Conservation (phyloP, 768 basidiomycete genomes). For the Neoboletus brunneissimus region DNA sequence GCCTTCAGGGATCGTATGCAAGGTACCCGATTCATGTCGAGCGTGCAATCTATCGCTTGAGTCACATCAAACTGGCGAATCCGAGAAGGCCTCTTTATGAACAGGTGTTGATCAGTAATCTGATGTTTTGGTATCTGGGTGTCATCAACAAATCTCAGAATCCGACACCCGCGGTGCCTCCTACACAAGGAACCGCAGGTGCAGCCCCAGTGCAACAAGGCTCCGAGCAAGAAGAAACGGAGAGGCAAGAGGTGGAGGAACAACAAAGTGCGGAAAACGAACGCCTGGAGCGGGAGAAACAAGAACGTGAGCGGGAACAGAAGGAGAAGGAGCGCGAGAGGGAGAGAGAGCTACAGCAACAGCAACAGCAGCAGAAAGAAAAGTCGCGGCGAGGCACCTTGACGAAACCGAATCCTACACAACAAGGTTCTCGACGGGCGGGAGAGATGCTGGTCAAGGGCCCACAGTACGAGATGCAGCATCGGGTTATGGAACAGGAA, state of each 20-base stretch:
- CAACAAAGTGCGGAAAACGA: slow-evolving; percentile 41
- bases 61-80: slow-evolving; percentile 98
- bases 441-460: slow-evolving; percentile 87
- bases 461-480: slow-evolving; percentile 93
- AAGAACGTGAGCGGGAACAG: slow-evolving; percentile 55
- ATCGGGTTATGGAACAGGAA: slow-evolving; percentile 89
- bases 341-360: slow-evolving; percentile 32
- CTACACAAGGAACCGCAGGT: slow-evolving; percentile 30
- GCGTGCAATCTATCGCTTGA: slow-evolving; percentile 93
- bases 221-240: slow-evolving; percentile 35
- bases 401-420: slow-evolving; percentile 58
- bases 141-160: slow-evolving; percentile 90
- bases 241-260: slow-evolving; percentile 42
- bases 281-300: slow-evolving; percentile 51
- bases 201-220: slow-evolving; percentile 27
- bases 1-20: slow-evolving; percentile 48
- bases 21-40: slow-evolving; percentile 99
- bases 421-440: slow-evolving; percentile 51
- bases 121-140: slow-evolving; percentile 99
- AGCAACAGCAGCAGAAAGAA: slow-evolving; percentile 41
- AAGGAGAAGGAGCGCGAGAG: slow-evolving; percentile 25
- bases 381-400: slow-evolving; percentile 49
- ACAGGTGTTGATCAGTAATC: slow-evolving; percentile 88
- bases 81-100: slow-evolving; percentile 95
- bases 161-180: slow-evolving; percentile 36